phyloP scores from a whole-genome alignment of 2,329 filamentous ascomycete genomes.

The Onygena corvina region DNA sequence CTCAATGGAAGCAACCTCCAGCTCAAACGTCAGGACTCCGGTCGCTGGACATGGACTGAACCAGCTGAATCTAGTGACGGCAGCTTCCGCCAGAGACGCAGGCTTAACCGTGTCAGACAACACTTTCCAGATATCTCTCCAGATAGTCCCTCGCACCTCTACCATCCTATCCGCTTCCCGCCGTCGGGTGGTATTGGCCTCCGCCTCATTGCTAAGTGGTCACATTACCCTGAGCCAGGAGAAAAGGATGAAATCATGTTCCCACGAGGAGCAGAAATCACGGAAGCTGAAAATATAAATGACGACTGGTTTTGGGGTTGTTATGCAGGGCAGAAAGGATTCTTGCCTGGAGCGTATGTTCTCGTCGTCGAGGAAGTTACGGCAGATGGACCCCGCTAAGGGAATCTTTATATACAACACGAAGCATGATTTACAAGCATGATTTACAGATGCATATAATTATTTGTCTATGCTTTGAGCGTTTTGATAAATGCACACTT shows the following conservation, averaged over 20 bases:
- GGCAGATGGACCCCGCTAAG: not conserved
- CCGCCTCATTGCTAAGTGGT: constrained; percentile 55
- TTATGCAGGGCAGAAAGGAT: constrained; percentile 65
- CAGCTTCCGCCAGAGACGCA: constrained; percentile 10
- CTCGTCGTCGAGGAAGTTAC: constrained; percentile 34
- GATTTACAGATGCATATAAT: not conserved
- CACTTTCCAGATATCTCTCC: constrained; percentile 1
- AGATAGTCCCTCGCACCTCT: constrained; percentile 5
- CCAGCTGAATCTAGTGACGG: constrained; percentile 11
- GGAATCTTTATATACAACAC: not conserved
- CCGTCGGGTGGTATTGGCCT: constrained; percentile 63
- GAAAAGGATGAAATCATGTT: constrained; percentile 65
- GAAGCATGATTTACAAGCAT: not conserved
- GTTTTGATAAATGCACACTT: too few relatives aligned
- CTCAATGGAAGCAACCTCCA: constrained; percentile 12
- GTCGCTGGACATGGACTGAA: constrained; percentile 36
- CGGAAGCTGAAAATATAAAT: constrained; percentile 76
- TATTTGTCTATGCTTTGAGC: too few relatives aligned
- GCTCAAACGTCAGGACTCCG: constrained; percentile 17
- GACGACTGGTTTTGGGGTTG: constrained; percentile 81
- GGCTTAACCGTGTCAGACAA: constrained; percentile 10
- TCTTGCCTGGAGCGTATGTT: constrained; percentile 74
- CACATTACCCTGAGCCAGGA: constrained; percentile 56
- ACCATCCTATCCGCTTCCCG: constrained; percentile 43
- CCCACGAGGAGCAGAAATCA: constrained; percentile 68